Base-by-base conservation (phyloP, 225 moss, liverwort and hornwort genomes). In the Ulota crispa region DNA sequence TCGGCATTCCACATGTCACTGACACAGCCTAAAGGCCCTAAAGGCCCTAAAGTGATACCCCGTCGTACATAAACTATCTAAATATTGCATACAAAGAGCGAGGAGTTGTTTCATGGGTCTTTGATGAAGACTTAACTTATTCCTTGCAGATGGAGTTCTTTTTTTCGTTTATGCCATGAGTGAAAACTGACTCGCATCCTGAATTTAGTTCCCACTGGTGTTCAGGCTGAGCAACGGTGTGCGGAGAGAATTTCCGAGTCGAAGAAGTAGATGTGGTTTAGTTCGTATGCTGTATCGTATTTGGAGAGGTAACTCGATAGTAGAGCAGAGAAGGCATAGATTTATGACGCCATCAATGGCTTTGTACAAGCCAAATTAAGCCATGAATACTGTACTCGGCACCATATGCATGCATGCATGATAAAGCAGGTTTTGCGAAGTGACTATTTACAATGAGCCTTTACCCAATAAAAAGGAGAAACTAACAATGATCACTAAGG, bases 401-500 rank as follows among this genome's bases (percentile, higher is more conserved):
- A 70, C 75, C 34, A 65, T 43, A 79, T 56, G 30, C 70, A 70
- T 52, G 81, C 59, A 75, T 10, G 39, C 70, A 45, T 26, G 32
- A 21, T 13, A 50, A 53, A 69, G 69, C 34, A 79, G 66, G 16
- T 67, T 67, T 64, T 63, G 45, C 68, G 19, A 64, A 57, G 19
- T 69, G 76, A 43, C 32, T 76, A 77, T 85, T 43, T 76, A 88
- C 82, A 80, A 43, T 20, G 7, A 21, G 76, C 19, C 54, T 61
- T 61, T 65, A 30, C 79, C 70, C 76, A 52, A 43, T n/a, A 23
- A 34, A 65, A 64, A 23, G 63, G 75, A 45, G 52, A 6, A 66
- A 53, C 45, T 32, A 47, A 42, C 31, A n/a, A 41, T 34, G 78
- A 63, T 78, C 70, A 34, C 45, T 67, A 60, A 69, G 42, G 79